phyloP scores from a whole-genome alignment of 208 protist species.

The Blechomonas ayalai region DNA sequence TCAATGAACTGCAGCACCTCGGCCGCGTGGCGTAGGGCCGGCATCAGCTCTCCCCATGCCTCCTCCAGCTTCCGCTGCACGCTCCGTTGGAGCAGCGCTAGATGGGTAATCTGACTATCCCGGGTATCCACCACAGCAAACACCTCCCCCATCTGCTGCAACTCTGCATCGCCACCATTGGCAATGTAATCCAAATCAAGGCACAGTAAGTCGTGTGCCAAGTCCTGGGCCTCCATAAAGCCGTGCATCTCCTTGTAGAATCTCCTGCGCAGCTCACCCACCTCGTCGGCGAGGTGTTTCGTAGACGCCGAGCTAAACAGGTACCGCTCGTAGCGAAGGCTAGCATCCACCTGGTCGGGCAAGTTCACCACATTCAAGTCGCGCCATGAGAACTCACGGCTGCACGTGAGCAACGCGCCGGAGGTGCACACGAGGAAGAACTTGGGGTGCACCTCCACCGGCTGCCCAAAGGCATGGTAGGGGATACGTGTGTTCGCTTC shows the following conservation, averaged over 20 bases:
- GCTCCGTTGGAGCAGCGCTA: constrained; percentile 28
- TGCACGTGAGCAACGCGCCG: constrained; percentile 10
- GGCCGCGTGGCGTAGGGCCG: constrained; percentile 23
- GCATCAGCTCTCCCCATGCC: constrained; percentile 39
- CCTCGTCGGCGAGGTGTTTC: constrained; percentile 20
- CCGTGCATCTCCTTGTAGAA: constrained; percentile 22
- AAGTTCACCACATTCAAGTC: constrained; percentile 27
- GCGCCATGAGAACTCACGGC: too few relatives aligned
- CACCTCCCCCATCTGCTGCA: constrained; percentile 35
- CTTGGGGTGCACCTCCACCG: constrained; percentile 33
- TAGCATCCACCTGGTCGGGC: background rate
- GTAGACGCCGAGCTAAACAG: constrained; percentile 1
- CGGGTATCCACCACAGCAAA: constrained; percentile 46
- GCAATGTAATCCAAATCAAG: constrained; percentile 34
- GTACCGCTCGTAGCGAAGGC: constrained; percentile 4
- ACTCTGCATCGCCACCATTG: constrained; percentile 17
- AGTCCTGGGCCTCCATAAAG: constrained; percentile 16
- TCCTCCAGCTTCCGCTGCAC: constrained; percentile 29
- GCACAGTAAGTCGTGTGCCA: constrained; percentile 16
- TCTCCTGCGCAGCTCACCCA: constrained; percentile 18
- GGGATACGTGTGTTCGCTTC: constrained; percentile 3
- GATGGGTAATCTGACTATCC: constrained; percentile 39
- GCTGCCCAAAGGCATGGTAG: constrained; percentile 21
- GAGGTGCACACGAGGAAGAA: constrained; percentile 62
- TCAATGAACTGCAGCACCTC: constrained; percentile 42